A percentile compares a stretch with the other conserved stretches of the same genome.
These are phyloP conservation scores for Pisolithus albus DNA, from an alignment of 768 basidiomycete genomes.

Conservation along the genomic window DNA sequence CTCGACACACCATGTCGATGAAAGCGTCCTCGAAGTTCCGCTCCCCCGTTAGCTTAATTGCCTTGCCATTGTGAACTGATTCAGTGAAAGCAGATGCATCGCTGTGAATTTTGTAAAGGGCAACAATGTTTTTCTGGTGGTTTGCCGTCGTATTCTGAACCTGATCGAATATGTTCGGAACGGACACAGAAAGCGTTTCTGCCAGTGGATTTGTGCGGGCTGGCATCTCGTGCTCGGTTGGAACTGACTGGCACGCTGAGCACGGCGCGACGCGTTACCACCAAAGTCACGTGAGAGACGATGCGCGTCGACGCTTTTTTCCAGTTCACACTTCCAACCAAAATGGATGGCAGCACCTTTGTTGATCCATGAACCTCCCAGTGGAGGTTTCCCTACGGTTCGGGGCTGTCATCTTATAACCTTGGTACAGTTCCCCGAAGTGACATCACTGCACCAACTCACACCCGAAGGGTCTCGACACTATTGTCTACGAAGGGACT, in stretches of 20 bases:
- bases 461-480: neutral
- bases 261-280: neutral
- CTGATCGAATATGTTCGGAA: conserved; percentile 75
- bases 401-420: no score
- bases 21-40: conserved; percentile 66
- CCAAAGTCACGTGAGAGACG: neutral
- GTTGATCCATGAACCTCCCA: neutral
- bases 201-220: conserved; percentile 18
- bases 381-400: no score
- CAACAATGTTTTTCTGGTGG: conserved; percentile 85
- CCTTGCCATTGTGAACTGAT: conserved; percentile 40
- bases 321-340: no score
- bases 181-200: conserved; percentile 22
- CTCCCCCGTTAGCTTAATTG: conserved; percentile 64
- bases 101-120: conserved; percentile 71
- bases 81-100: conserved; percentile 53
- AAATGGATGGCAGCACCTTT: no score
- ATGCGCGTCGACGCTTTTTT: no score
- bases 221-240: conserved; percentile 23
- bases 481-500: neutral
- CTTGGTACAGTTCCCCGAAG: no score
- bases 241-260: neutral
- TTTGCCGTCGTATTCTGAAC: conserved; percentile 67
- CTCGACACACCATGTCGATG: conserved; percentile 48
- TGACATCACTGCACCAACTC: neutral